Conservation (phyloP, 441 rosid genomes). For the Pelargonium citronellum region DNA sequence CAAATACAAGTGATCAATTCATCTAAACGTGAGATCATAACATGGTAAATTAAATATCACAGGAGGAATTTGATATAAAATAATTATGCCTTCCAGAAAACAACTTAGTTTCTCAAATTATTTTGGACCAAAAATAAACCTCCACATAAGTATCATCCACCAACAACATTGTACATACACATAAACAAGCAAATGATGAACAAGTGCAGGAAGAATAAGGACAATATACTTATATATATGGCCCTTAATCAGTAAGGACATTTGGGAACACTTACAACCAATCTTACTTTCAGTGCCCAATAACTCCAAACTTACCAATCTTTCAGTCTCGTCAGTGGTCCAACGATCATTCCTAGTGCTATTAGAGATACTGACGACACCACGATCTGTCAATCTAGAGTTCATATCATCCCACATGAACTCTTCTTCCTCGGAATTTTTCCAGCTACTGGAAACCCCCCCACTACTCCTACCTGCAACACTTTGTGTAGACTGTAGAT, state of each 20-base stretch:
- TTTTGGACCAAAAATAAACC: too few relatives aligned
- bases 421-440: constrained; percentile 91
- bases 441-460: constrained; percentile 66
- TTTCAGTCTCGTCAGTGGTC: constrained; percentile 54
- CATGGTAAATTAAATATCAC: too few relatives aligned
- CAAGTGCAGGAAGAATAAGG: too few relatives aligned
- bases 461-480: constrained; percentile 38
- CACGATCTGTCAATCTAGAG: constrained; percentile 59
- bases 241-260: too few relatives aligned
- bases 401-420: constrained; percentile 89
- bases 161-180: too few relatives aligned
- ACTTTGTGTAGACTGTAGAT: constrained; percentile 32
- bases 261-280: too few relatives aligned
- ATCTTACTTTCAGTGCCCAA: not conserved
- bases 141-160: too few relatives aligned
- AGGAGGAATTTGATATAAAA: not conserved
- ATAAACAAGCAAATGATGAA: too few relatives aligned
- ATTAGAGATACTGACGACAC: constrained; percentile 36
- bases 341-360: constrained; percentile 49
- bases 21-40: not conserved
- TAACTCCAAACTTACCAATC: constrained; percentile 47
- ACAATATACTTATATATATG: too few relatives aligned
- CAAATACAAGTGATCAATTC: not conserved
- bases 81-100: not conserved
- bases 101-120: not conserved